A percentile compares a stretch with the other conserved stretches of the same genome.
phyloP scores from a whole-genome alignment of 169 alveolate genomes.

The Blepharisma undulans region DNA sequence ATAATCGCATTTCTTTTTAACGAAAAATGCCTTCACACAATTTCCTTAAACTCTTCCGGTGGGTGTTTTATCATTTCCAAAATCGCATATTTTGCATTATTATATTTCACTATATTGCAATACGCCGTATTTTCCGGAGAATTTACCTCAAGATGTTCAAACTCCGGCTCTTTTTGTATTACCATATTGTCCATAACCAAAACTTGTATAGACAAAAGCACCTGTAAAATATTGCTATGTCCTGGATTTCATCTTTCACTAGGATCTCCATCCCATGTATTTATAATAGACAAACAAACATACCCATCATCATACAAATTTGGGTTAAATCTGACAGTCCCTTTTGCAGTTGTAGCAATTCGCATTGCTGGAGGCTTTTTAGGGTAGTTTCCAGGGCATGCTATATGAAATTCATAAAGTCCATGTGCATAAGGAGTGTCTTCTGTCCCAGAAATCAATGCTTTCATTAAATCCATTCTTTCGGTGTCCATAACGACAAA shows the following conservation, averaged over 20 bases:
- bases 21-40: conserved; percentile 77
- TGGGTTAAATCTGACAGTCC: conserved; percentile 88
- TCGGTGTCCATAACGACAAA: conserved; percentile 84
- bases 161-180: conserved; percentile 89
- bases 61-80: conserved; percentile 84
- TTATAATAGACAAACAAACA: conserved; percentile 87
- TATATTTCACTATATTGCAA: conserved; percentile 82
- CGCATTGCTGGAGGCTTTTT: conserved; percentile 84
- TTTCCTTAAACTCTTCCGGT: conserved; percentile 83
- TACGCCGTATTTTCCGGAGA: conserved; percentile 82
- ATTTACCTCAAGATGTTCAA: conserved; percentile 73
- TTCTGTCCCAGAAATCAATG: conserved; percentile 83
- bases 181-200: conserved; percentile 88
- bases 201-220: conserved; percentile 83
- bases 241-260: conserved; percentile 91
- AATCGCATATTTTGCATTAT: conserved; percentile 87
- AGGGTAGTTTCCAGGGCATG: conserved; percentile 84
- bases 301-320: conserved; percentile 87
- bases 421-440: conserved; percentile 93
- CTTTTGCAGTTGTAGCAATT: conserved; percentile 87
- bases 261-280: conserved; percentile 90
- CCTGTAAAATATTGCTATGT: conserved; percentile 84
- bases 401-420: conserved; percentile 83
- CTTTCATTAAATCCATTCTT: conserved; percentile 85
- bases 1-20: conserved; percentile 81